Conservation (phyloP, 1,284 basidiomycete species). For the Stygiomarasmius scandens region DNA sequence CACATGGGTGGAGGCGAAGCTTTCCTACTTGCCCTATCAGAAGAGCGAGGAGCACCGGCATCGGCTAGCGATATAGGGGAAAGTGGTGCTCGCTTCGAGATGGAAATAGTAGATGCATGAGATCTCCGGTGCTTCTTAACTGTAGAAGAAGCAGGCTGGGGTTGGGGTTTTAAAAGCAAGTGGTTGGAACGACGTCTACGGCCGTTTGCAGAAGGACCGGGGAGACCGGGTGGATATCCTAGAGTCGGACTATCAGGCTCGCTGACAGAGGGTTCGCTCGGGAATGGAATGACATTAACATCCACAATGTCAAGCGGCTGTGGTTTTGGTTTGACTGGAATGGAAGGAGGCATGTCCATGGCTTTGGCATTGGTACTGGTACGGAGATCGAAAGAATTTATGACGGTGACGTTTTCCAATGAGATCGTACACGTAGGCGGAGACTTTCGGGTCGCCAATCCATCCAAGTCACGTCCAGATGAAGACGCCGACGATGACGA, state of each 20-base stretch:
- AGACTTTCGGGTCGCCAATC: slow-evolving; percentile 6
- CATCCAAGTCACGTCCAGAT: neutral
- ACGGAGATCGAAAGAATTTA: neutral
- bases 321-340: neutral
- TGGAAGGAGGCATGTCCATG: slow-evolving; percentile 9
- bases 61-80: neutral
- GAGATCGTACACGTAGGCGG: slow-evolving; percentile 12
- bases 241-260: neutral
- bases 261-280: neutral
- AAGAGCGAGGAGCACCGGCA: neutral
- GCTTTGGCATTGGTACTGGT: neutral
- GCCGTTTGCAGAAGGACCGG: neutral
- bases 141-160: neutral
- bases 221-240: neutral
- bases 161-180: slow-evolving; percentile 2
- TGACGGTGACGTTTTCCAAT: slow-evolving; percentile 12
- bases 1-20: neutral
- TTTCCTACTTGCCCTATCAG: no score
- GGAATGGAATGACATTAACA: slow-evolving; percentile 14
- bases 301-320: slow-evolving; percentile 6
- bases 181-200: slow-evolving; percentile 14
- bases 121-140: slow-evolving; percentile 8
- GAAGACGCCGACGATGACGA: slow-evolving; percentile 9
- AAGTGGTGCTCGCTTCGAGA: neutral
- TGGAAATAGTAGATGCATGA: slow-evolving; percentile 1